Evolutionary conservation across 2,329 filamentous ascomycete species (phyloP), one percentile per base, ranked within the genome.

Genomic region (Cladophialophora exuberans): DNA sequence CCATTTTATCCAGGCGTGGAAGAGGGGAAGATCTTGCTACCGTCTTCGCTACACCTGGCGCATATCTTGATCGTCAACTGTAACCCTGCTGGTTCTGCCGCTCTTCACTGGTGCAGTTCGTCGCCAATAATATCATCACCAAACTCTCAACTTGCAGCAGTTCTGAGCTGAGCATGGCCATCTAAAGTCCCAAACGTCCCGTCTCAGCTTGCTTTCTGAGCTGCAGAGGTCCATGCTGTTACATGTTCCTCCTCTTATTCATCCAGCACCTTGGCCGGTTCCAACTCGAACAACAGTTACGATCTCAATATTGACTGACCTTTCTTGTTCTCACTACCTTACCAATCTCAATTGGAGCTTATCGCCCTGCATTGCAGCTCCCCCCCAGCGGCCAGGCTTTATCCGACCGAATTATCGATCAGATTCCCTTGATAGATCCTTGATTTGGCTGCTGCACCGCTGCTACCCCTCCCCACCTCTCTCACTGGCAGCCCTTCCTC

Each of bases 311-410:
- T 25, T 13, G 31, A 54, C 33, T 26, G 36, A 33, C 38, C 23
- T 30, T 36, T 10, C 22, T 20, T 36, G 22, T 20, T 38, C 33
- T 20, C 22, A 30, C 33, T 49, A 22, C 38, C 38, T 23, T 18
- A 23, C 18, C 9, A 11, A 13, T 28, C 23, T 39, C 28, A 25
- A 50, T 44, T 55, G 55, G 55, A 56, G 54, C 58, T 61, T 61
- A 61, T 61, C 58, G 48, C 43, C 33, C 38, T 53, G 46, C 51
- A 54, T 46, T 58, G 52, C 58, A 57, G 43, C 58, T 56, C 52
- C 54, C n/a, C n/a, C n/a, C 50, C 43, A 48, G 47, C 47, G 47
- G 18, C 25, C 36, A 46, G 30, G 31, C 25, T 38, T 42, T 51
- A 49, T 13, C 46, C 46, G 46, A 49, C 46, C 46, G 46, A 49